These are phyloP conservation scores for Mortierella sp. DNA, from an alignment of 371 early-diverging fungal species.

Conservation along the genomic window DNA sequence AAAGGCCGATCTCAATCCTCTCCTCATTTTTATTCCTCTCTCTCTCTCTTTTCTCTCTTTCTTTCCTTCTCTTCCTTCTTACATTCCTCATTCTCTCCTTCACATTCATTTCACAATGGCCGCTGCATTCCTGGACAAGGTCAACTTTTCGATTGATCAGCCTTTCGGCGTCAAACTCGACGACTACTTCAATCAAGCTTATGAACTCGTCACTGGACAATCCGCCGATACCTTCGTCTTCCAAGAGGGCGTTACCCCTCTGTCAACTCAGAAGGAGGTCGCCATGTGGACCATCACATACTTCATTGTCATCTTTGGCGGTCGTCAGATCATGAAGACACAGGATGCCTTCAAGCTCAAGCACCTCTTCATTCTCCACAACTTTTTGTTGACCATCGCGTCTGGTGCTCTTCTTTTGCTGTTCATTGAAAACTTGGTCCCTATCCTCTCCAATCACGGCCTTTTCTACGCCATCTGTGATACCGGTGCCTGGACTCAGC, in stretches of 20 bases:
- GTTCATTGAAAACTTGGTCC: constrained; percentile 79
- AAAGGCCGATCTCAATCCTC: neutral
- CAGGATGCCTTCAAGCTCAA: constrained; percentile 74
- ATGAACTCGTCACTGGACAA: constrained; percentile 61
- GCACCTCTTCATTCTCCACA: constrained; percentile 79
- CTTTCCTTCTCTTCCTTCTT: neutral
- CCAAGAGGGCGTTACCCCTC: constrained; percentile 70
- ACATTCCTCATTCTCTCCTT: neutral
- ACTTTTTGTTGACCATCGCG: constrained; percentile 75
- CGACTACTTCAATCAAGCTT: constrained; percentile 63
- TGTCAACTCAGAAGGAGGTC: constrained; percentile 78
- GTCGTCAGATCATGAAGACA: constrained; percentile 74
- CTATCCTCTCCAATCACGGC: constrained; percentile 73
- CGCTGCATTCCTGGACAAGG: constrained; percentile 56
- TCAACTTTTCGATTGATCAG: constrained; percentile 64
- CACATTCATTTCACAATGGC: constrained; percentile 27
- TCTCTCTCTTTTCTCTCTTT: constrained; percentile 5
- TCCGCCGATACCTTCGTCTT: constrained; percentile 67
- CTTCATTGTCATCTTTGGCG: constrained; percentile 80
- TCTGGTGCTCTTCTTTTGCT: constrained; percentile 74
- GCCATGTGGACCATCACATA: constrained; percentile 67
- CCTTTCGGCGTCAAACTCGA: constrained; percentile 70
- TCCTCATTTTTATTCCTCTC: neutral
- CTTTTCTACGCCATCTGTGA: constrained; percentile 79
- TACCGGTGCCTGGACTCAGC: constrained; percentile 77